These are phyloP conservation scores for Papiliotrema nemorosa DNA, from an alignment of 1,284 basidiomycete genomes.

Conservation along the genomic window DNA sequence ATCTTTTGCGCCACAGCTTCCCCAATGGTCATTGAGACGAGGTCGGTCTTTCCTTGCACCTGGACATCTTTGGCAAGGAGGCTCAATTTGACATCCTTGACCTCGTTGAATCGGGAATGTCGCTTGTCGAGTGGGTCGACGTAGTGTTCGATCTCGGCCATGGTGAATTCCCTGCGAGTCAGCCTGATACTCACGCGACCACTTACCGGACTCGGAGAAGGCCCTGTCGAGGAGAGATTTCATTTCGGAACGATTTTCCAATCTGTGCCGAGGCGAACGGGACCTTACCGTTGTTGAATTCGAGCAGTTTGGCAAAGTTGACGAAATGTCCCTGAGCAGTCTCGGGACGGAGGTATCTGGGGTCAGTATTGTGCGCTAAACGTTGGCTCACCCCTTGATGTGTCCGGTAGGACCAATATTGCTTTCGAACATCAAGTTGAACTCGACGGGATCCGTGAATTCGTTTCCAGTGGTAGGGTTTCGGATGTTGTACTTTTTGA, in stretches of 20 bases:
- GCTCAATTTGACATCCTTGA: slow-evolving; percentile 68
- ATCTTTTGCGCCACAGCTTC: slow-evolving; percentile 82
- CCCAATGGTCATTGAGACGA: slow-evolving; percentile 70
- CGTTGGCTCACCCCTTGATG: slow-evolving; percentile 71
- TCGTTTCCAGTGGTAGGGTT: slow-evolving; percentile 93
- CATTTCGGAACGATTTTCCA: slow-evolving; percentile 94
- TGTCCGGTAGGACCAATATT: slow-evolving; percentile 97
- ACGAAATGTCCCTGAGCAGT: slow-evolving; percentile 99
- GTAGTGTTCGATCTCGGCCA: slow-evolving; percentile 99
- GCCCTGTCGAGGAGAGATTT: slow-evolving; percentile 95
- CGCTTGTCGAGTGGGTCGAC: slow-evolving; percentile 93
- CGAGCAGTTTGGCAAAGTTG: slow-evolving; percentile 94
- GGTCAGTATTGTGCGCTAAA: background rate
- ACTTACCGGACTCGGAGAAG: slow-evolving; percentile 76
- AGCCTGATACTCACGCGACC: background rate
- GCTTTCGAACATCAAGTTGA: slow-evolving; percentile 98
- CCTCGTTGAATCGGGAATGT: slow-evolving; percentile 79
- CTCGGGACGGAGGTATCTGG: slow-evolving; percentile 92
- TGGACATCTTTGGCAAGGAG: slow-evolving; percentile 84
- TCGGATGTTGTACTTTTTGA: slow-evolving; percentile 73
- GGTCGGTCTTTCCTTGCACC: slow-evolving; percentile 65
- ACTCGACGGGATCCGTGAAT: slow-evolving; percentile 86
- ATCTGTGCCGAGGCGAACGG: slow-evolving; percentile 98
- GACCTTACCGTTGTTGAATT: slow-evolving; percentile 95
- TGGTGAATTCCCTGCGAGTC: slow-evolving; percentile 80